Conservation (phyloP, 208 protist genomes). For the Wallacemonas rigidus region DNA sequence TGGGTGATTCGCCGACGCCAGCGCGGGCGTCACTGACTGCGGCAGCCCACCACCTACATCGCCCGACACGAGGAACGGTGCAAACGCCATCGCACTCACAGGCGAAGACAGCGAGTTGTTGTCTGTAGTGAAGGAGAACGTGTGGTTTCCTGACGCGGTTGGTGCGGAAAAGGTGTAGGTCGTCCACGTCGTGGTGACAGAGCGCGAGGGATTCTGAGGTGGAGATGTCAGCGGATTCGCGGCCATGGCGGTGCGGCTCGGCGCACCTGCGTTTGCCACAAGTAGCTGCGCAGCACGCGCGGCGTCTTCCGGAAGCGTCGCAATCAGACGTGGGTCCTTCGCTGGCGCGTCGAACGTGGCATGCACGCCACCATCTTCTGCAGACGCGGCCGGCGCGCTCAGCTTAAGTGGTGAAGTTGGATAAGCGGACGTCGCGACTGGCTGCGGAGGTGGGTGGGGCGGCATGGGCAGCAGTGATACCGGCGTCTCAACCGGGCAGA, state of each 20-base stretch:
- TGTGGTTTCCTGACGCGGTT: neutral
- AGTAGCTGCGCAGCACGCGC: neutral
- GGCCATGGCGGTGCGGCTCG: neutral
- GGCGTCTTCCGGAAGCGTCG: neutral
- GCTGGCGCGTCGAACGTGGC: neutral
- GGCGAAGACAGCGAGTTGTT: conserved; percentile 8
- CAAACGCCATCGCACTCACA: neutral
- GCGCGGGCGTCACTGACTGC: conserved; percentile 9
- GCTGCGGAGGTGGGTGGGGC: too few relatives aligned
- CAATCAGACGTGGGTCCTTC: neutral
- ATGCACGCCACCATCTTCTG: too few relatives aligned
- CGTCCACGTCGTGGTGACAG: too few relatives aligned
- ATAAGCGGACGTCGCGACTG: too few relatives aligned
- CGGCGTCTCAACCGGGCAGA: too few relatives aligned
- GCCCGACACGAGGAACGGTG: neutral
- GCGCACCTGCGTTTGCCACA: neutral
- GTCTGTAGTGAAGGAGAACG: neutral
- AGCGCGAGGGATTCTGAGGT: too few relatives aligned
- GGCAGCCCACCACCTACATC: neutral
- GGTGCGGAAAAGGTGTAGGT: neutral
- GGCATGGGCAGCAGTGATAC: too few relatives aligned
- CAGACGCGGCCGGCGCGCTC: too few relatives aligned
- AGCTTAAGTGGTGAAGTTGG: too few relatives aligned
- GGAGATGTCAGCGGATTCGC: neutral
- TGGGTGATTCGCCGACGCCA: neutral